Evolutionary conservation across 176 grass and related monocot genomes (phyloP).

Genomic region (Typha latifolia): DNA sequence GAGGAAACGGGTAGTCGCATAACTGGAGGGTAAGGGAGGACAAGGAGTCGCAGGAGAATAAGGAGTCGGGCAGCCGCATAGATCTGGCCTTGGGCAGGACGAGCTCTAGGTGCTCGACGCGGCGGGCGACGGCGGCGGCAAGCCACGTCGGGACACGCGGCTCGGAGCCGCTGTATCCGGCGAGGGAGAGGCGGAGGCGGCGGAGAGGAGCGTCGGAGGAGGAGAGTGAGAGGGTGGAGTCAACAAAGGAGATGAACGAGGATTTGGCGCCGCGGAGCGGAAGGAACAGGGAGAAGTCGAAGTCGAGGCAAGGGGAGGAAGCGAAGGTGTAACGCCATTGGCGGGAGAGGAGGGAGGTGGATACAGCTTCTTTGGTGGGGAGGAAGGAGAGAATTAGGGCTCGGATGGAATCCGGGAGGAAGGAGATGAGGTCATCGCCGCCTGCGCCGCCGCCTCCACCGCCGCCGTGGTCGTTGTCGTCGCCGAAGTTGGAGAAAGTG

Average conservation of each 20-base stretch:
- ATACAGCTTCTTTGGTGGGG: neutral
- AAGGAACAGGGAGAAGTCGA: neutral
- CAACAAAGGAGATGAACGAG: neutral
- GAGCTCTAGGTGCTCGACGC: constrained; percentile 32
- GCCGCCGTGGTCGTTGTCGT: neutral
- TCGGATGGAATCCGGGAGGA: neutral
- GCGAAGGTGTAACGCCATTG: neutral
- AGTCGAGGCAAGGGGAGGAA: neutral
- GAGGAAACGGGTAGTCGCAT: constrained; percentile 23
- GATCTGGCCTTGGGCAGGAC: constrained; percentile 41
- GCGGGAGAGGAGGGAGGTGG: neutral
- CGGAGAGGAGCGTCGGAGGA: neutral
- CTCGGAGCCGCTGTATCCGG: neutral
- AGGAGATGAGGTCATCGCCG: neutral
- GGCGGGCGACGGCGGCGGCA: constrained; percentile 25
- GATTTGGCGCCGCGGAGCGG: neutral
- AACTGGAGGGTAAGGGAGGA: constrained; percentile 31
- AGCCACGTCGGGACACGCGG: constrained; percentile 28
- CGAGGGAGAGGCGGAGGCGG: neutral
- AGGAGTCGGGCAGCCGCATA: constrained; percentile 25
- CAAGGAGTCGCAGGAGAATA: constrained; percentile 31
- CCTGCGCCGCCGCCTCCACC: neutral
- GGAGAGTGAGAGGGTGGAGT: neutral
- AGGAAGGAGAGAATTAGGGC: neutral
- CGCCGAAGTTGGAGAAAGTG: constrained; percentile 26